Conservation (phyloP, 306 rosid species). For the Urtica urens region DNA sequence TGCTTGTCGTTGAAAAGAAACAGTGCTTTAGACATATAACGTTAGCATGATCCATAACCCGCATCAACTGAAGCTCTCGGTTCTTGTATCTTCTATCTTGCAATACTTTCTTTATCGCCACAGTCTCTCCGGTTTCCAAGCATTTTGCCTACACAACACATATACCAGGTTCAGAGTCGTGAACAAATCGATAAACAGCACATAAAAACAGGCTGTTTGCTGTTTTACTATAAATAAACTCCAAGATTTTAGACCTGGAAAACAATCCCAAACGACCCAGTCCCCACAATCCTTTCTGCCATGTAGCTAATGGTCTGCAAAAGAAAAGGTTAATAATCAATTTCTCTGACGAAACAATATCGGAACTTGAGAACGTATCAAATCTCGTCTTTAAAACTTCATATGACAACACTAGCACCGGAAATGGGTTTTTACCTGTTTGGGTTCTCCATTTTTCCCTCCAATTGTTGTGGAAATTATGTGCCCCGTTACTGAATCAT, state of each 20-base stretch:
- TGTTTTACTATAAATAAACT: constrained; percentile 3
- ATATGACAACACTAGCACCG: constrained; percentile 2
- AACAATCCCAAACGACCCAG: constrained; percentile 89
- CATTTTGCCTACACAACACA: constrained; percentile 62
- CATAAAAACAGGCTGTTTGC: too few species aligned
- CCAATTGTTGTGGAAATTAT: constrained; percentile 90
- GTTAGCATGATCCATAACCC: constrained; percentile 94
- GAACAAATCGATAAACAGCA: not conserved
- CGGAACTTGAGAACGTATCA: not conserved
- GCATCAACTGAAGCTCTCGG: constrained; percentile 91
- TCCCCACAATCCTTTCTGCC: constrained; percentile 94
- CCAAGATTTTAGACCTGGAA: constrained; percentile 52
- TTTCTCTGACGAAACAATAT: constrained; percentile 9
- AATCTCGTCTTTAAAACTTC: not conserved
- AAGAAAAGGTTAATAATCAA: constrained; percentile 15
- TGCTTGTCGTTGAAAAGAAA: constrained; percentile 86
- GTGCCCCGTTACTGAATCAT: constrained; percentile 82
- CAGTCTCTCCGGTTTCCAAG: constrained; percentile 87
- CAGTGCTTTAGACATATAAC: constrained; percentile 87
- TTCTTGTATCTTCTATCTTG: constrained; percentile 88
- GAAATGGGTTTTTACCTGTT: constrained; percentile 43
- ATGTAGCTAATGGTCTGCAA: constrained; percentile 91
- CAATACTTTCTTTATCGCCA: constrained; percentile 88
- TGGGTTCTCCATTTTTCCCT: constrained; percentile 94
- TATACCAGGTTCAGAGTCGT: constrained; percentile 1